These are phyloP conservation scores for Calonectria pteridis DNA, from an alignment of 2,329 filamentous ascomycete genomes.

Conservation along the genomic window DNA sequence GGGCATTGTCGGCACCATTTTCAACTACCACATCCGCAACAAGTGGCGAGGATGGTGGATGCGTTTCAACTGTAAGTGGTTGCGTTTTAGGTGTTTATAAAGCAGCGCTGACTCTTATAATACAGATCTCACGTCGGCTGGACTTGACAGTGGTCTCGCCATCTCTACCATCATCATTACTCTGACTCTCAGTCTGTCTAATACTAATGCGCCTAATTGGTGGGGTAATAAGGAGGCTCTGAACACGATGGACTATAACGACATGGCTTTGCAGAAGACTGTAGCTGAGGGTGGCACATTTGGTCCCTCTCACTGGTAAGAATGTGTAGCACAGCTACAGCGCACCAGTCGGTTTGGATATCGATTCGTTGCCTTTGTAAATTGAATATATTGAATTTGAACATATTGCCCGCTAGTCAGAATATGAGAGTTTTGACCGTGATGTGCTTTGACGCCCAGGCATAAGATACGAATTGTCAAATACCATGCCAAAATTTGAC, in stretches of 20 bases:
- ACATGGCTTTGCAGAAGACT: background rate
- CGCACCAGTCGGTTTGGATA: background rate
- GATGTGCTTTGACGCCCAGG: background rate
- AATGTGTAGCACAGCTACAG: conserved; percentile 1
- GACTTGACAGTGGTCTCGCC: background rate
- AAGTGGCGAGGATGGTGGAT: conserved; percentile 2
- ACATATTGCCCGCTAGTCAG: accelerated
- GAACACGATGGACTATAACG: background rate
- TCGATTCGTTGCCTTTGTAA: background rate
- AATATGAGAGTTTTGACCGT: no score
- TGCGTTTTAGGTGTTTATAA: no score
- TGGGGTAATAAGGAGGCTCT: background rate
- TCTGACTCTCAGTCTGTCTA: background rate
- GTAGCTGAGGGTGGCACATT: conserved; percentile 1
- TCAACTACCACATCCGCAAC: background rate
- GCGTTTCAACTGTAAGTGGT: background rate
- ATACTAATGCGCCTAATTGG: background rate
- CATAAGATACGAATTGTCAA: background rate
- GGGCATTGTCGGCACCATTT: background rate
- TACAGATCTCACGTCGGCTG: background rate
- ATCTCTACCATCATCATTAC: background rate
- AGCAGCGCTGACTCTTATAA: background rate
- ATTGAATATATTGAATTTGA: background rate
- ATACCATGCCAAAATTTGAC: background rate
- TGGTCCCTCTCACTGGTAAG: conserved; percentile 1